Percentiles rank a stretch among this genome's conserved stretches.
phyloP scores from a whole-genome alignment of 805 yeast genomes.

The Metschnikowia matae region DNA sequence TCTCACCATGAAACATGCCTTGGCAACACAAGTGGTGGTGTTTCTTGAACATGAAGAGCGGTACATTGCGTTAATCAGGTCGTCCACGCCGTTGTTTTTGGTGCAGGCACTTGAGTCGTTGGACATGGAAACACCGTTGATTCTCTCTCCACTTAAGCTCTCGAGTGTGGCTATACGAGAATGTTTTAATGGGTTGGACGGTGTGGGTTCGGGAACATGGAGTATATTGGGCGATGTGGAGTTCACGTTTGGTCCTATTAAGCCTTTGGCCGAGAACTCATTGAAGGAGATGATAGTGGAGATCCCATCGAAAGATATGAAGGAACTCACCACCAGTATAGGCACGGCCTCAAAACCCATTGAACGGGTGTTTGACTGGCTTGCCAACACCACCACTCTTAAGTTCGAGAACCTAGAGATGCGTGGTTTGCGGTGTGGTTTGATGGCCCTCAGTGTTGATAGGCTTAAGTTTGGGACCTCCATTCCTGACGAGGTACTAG shows the following conservation, averaged over 20 bases:
- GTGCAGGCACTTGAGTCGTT: slow-evolving; percentile 12
- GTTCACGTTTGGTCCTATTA: slow-evolving; percentile 8
- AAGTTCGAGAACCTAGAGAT: slow-evolving; percentile 7
- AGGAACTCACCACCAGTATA: not conserved
- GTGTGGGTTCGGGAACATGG: not conserved
- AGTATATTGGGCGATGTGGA: slow-evolving; percentile 9
- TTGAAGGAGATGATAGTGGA: slow-evolving; percentile 7
- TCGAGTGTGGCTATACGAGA: slow-evolving; percentile 1
- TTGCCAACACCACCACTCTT: slow-evolving; percentile 10
- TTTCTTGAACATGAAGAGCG: slow-evolving; percentile 5
- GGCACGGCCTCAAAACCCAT: slow-evolving; percentile 3
- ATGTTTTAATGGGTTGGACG: slow-evolving; percentile 3
- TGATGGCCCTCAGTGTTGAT: slow-evolving; percentile 4
- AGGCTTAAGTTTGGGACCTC: not conserved
- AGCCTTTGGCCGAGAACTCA: slow-evolving; percentile 8
- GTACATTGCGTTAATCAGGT: slow-evolving; percentile 4
- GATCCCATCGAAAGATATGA: slow-evolving; percentile 9
- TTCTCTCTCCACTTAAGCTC: slow-evolving; percentile 4
- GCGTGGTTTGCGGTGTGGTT: slow-evolving; percentile 3
- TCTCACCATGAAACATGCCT: slow-evolving; percentile 5
- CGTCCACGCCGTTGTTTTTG: slow-evolving; percentile 8
- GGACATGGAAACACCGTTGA: slow-evolving; percentile 7
- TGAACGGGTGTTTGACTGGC: slow-evolving; percentile 9
- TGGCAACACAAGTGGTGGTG: slow-evolving; percentile 6
- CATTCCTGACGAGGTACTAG: not conserved